Evolutionary conservation across 179 eudicot genomes (phyloP).

Genomic region (Actinidia arguta): DNA sequence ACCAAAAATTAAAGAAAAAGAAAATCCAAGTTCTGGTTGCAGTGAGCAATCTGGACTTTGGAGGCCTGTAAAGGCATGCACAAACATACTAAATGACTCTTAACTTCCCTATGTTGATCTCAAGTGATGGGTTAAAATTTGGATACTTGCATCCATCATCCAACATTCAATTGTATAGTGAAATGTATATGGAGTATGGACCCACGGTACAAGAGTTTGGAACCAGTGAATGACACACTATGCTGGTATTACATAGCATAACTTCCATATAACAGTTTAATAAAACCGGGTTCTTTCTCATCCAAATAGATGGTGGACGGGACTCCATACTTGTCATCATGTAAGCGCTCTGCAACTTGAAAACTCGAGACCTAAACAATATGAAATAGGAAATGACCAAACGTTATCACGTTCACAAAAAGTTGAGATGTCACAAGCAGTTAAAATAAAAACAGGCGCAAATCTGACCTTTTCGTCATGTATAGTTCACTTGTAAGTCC

Average conservation of each 20-base stretch:
- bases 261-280: slow-evolving; percentile 71
- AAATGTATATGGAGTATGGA: not conserved
- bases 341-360: slow-evolving; percentile 32
- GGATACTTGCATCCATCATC: not conserved
- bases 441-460: not conserved
- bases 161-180: not conserved
- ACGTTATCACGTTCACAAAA: not conserved
- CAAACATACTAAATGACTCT: not conserved
- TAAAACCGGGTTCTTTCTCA: slow-evolving; percentile 47
- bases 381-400: slow-evolving; percentile 14
- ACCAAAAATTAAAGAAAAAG: too few relatives aligned
- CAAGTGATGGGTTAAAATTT: too few relatives aligned
- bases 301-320: slow-evolving; percentile 29
- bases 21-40: not conserved
- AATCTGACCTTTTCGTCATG: slow-evolving; percentile 61
- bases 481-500: slow-evolving; percentile 72
- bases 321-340: slow-evolving; percentile 24
- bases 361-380: slow-evolving; percentile 64
- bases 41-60: not conserved
- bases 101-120: too few relatives aligned
- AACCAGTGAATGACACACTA: not conserved
- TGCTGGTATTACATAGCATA: slow-evolving; percentile 16
- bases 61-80: not conserved
- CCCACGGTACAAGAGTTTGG: not conserved
- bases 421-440: slow-evolving; percentile 5